Conservation (phyloP, 2,329 filamentous ascomycete species). For the Tolypocladium nubicola region DNA sequence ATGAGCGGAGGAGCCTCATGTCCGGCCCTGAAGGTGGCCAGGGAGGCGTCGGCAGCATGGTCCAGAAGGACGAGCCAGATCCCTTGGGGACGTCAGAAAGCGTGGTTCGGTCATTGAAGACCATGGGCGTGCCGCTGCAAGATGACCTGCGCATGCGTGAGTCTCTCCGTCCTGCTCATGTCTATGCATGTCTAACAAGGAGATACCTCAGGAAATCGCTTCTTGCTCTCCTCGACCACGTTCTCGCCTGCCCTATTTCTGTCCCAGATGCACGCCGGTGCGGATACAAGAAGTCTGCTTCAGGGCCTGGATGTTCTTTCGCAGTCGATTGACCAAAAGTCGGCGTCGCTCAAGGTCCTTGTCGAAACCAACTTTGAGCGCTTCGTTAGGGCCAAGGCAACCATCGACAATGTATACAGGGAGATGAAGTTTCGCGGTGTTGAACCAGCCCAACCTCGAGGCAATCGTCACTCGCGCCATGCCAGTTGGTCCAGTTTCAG, state of each 20-base stretch:
- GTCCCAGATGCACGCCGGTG: constrained; percentile 79
- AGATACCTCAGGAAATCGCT: constrained; percentile 60
- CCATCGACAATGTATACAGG: constrained; percentile 96
- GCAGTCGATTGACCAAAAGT: constrained; percentile 93
- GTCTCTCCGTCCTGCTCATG: constrained; percentile 16
- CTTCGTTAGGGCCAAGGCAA: constrained; percentile 94
- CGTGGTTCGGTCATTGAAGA: constrained; percentile 69
- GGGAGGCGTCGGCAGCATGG: constrained; percentile 51
- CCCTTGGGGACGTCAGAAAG: constrained; percentile 81
- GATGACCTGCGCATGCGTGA: constrained; percentile 69
- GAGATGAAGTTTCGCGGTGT: constrained; percentile 77
- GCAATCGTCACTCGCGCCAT: constrained; percentile 51
- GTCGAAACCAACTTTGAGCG: constrained; percentile 98
- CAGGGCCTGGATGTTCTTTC: constrained; percentile 78
- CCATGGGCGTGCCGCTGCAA: constrained; percentile 69
- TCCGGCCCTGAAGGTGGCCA: constrained; percentile 52
- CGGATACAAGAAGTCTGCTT: constrained; percentile 71
- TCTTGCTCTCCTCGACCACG: constrained; percentile 87
- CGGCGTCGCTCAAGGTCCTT: constrained; percentile 86
- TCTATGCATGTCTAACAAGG: background rate
- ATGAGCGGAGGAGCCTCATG: constrained; percentile 53
- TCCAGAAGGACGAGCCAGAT: constrained; percentile 87
- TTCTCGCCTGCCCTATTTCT: constrained; percentile 90
- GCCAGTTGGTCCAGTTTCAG: constrained; percentile 58
- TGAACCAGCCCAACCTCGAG: constrained; percentile 36